Evolutionary conservation across 805 yeast genomes (phyloP), one percentile per base, ranked within the genome.

Genomic region (Metschnikowia lachancei): DNA sequence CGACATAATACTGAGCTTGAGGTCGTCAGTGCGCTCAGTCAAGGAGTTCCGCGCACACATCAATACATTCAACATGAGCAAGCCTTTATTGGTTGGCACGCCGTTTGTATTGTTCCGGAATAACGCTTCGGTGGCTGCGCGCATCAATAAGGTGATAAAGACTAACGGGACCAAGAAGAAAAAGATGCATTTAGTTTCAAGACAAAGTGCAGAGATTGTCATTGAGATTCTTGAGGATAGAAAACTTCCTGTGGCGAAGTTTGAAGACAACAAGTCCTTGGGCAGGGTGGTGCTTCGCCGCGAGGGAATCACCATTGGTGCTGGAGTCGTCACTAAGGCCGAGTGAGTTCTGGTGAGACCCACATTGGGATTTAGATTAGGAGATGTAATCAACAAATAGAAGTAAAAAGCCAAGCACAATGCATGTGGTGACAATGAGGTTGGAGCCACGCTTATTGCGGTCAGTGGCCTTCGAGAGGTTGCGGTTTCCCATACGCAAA

Each of bases 51-150:
- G 51, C 3, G 66, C 64, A 17, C 43, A 56, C 4, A 43, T 72
- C 36, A 64, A 54, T 45, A 59, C 72, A 40, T 72, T 72, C 55
- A 65, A 72, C 49, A 61, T 82, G 57, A 74, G 74, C 30, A 75
- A 87, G 53, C 97, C 97, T 0, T 65, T 90, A 38, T 67, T 90
- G 34, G 82, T 84, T 12, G 97, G 97, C 7, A 76, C 95, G 0
- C 84, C 91, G 34, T 75, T 89, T 53, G 78, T 88, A 34, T 63
- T 88, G 43, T 89, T 90, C 65, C 76, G 91, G 50, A 90, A 91
- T 51, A 82, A 87, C 47, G 75, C 81, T 20, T 81, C 83, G 36
- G 78, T 80, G 35, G 87, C 94, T 1, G 89, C 89, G 4, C 77
- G 82, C 52, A 67, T 90, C 17, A 58, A 72, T 36, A 76, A 76